These are phyloP conservation scores for Mycena chlorophos DNA, from an alignment of 768 basidiomycete species.

Conservation along the genomic window DNA sequence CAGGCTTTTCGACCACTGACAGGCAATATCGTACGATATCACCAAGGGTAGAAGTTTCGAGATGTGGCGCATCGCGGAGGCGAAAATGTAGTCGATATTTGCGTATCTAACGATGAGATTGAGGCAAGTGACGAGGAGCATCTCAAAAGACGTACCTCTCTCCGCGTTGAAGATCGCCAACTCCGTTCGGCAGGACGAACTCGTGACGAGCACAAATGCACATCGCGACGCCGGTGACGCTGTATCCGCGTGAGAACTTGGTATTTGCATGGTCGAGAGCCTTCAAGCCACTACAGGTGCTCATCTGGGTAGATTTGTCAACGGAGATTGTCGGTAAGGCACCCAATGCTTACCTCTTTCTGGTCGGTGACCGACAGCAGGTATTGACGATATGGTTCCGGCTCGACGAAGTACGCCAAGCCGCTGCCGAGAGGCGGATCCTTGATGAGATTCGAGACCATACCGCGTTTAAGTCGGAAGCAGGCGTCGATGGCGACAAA, in stretches of 20 bases:
- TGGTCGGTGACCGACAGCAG: not conserved
- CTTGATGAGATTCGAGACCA: not conserved
- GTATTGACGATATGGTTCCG: not conserved
- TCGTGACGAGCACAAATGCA: constrained; percentile 3
- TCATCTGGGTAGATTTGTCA: not conserved
- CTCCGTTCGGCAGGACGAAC: constrained; percentile 9
- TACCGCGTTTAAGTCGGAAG: not conserved
- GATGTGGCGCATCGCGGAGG: not conserved
- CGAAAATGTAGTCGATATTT: constrained; percentile 23
- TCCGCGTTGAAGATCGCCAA: constrained; percentile 23
- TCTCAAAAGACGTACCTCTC: constrained; percentile 7
- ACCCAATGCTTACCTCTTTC: not conserved
- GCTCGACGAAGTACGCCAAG: not conserved
- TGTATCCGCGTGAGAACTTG: not conserved
- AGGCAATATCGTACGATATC: constrained; percentile 18
- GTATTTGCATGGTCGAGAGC: constrained; percentile 1
- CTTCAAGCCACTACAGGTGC: too few relatives aligned
- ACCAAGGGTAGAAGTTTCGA: not conserved
- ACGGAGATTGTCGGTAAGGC: too few relatives aligned
- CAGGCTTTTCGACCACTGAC: constrained; percentile 3
- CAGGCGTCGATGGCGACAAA: not conserved
- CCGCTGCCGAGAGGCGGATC: not conserved
- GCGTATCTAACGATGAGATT: constrained; percentile 8
- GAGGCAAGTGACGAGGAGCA: not conserved
- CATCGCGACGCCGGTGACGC: constrained; percentile 5